Percentiles rank a stretch among this genome's conserved stretches.
phyloP scores from a whole-genome alignment of 306 rosid genomes.

The Malus orientalis region DNA sequence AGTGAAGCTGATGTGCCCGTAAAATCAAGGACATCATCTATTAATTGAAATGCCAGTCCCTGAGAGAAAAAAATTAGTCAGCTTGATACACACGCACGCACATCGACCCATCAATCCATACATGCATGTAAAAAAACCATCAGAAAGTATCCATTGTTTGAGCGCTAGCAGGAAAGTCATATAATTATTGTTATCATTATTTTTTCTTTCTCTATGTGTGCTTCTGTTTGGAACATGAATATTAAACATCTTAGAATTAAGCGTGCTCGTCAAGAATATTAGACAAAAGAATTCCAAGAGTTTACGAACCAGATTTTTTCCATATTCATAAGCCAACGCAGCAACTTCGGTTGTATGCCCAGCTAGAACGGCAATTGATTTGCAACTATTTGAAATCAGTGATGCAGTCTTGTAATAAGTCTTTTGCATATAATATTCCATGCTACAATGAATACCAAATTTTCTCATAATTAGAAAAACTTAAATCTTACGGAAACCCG shows the following conservation, averaged over 20 bases:
- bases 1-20: conserved; percentile 87
- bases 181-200: neutral
- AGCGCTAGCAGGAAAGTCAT: neutral
- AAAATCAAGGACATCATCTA: conserved; percentile 91
- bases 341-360: conserved; percentile 94
- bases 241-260: neutral
- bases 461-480: neutral
- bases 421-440: conserved; percentile 89
- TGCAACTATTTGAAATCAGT: conserved; percentile 90
- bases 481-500: neutral
- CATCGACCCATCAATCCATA: neutral
- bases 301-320: conserved; percentile 89
- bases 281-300: conserved; percentile 4
- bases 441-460: conserved; percentile 44
- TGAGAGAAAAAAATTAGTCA: conserved; percentile 28
- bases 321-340: conserved; percentile 72
- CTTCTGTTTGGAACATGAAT: neutral
- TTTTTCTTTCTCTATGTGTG: neutral
- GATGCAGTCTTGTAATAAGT: conserved; percentile 94
- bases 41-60: conserved; percentile 93
- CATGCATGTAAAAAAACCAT: neutral
- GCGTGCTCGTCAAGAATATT: neutral
- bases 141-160: neutral
- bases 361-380: conserved; percentile 88
- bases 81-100: neutral